Evolutionary conservation across 495 filamentous ascomycete species (phyloP).

Genomic region (Penicillium goetzii): DNA sequence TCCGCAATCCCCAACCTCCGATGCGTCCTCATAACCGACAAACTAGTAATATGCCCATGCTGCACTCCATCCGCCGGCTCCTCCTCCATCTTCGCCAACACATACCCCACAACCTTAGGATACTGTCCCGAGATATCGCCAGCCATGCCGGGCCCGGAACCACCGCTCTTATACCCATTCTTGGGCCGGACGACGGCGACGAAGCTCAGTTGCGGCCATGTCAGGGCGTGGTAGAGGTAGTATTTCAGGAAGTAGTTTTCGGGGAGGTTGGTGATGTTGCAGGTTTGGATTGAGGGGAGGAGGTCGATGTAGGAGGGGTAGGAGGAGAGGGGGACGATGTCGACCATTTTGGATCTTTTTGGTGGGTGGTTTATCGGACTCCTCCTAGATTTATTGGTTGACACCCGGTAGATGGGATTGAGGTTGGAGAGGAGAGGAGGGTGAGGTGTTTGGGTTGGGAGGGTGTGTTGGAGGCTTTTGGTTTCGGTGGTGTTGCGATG

Average conservation of each 20-base stretch:
- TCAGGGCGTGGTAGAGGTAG: conserved; percentile 98
- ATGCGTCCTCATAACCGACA: conserved; percentile 97
- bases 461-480: not conserved
- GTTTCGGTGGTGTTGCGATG: conserved; percentile 4
- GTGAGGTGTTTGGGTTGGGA: not conserved
- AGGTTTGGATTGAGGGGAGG: conserved; percentile 94
- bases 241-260: conserved; percentile 99
- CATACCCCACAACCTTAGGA: conserved; percentile 98
- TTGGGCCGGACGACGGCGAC: conserved; percentile 90
- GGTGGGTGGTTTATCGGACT: too few species aligned
- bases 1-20: conserved; percentile 88
- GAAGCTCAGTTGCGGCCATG: conserved; percentile 95
- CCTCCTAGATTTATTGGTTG: too few species aligned
- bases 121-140: conserved; percentile 68
- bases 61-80: conserved; percentile 88
- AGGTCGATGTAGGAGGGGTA: conserved; percentile 58
- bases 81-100: conserved; percentile 99
- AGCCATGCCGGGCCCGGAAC: conserved; percentile 21
- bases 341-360: conserved; percentile 47
- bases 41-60: conserved; percentile 94
- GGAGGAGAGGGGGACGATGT: conserved; percentile 53
- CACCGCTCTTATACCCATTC: conserved; percentile 50
- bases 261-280: conserved; percentile 97
- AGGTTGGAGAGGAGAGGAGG: not conserved
- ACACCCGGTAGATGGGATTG: too few species aligned